Evolutionary conservation across 352 stramenopile genomes (phyloP).

Genomic region (Globisporangium abappressorium): DNA sequence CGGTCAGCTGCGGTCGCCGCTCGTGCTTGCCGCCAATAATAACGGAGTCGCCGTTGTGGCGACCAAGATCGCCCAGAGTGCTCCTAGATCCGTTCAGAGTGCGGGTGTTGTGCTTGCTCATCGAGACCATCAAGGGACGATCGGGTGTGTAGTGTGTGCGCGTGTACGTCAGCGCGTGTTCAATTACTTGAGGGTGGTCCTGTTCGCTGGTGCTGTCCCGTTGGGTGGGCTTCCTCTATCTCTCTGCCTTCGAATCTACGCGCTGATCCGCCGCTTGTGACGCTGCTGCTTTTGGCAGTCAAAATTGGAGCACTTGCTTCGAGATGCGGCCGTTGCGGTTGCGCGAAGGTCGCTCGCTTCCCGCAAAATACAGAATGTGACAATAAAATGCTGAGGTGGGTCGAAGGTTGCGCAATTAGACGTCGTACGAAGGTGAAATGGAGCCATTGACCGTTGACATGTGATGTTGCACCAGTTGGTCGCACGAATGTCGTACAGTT

Average conservation of each 20-base stretch:
- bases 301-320: slow-evolving; percentile 1
- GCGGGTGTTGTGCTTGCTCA: slow-evolving; percentile 1
- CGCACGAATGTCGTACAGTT: neutral
- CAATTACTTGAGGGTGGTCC: too few species aligned
- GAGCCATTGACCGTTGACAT: neutral
- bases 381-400: neutral
- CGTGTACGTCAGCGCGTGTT: neutral
- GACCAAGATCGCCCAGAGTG: neutral
- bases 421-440: neutral
- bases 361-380: slow-evolving; percentile 8
- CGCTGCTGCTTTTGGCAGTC: neutral
- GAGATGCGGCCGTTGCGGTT: neutral
- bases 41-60: neutral
- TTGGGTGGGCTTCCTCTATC: neutral
- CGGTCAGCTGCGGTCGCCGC: slow-evolving; percentile 17
- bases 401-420: neutral
- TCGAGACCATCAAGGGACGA: neutral
- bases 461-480: neutral
- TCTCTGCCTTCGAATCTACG: slow-evolving; percentile 4
- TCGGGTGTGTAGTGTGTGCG: neutral
- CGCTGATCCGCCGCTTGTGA: neutral
- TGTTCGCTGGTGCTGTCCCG: neutral
- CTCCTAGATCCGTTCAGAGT: neutral
- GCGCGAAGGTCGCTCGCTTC: slow-evolving; percentile 8
- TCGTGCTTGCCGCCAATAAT: neutral